Percentiles rank a stretch among this genome's conserved stretches.
Conservation (phyloP, 2,329 filamentous ascomycete species). For the Arthroderma sp. region DNA sequence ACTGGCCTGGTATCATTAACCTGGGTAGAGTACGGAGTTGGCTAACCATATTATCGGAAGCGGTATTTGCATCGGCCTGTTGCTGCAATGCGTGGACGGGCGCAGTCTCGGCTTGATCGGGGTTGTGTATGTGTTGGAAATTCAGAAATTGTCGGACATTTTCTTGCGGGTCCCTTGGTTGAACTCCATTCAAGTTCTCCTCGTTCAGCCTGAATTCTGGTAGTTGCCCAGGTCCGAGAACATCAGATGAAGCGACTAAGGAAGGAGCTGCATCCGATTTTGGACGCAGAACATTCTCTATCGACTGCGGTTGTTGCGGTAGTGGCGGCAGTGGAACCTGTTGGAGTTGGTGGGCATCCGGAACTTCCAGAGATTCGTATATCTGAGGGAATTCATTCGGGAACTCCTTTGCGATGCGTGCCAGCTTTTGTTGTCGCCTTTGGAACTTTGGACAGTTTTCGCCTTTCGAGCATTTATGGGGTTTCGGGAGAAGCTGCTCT, state of each 20-base stretch:
- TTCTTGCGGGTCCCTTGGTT: slow-evolving; percentile 71
- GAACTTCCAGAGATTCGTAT: slow-evolving; percentile 46
- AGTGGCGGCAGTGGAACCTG: slow-evolving; percentile 61
- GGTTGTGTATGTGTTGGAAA: slow-evolving; percentile 52
- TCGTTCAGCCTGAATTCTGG: slow-evolving; percentile 58
- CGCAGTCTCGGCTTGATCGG: slow-evolving; percentile 53
- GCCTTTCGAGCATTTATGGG: slow-evolving; percentile 73
- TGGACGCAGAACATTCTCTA: slow-evolving; percentile 27
- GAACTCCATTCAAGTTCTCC: slow-evolving; percentile 54
- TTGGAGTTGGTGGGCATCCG: slow-evolving; percentile 24
- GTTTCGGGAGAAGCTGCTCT: slow-evolving; percentile 79
- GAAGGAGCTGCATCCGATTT: slow-evolving; percentile 66
- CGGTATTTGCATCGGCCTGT: slow-evolving; percentile 25
- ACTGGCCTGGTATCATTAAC: slow-evolving; percentile 41
- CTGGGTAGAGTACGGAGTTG: slow-evolving; percentile 41
- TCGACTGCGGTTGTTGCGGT: slow-evolving; percentile 34
- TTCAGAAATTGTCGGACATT: slow-evolving; percentile 83
- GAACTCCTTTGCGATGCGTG: slow-evolving; percentile 61
- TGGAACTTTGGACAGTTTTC: slow-evolving; percentile 72
- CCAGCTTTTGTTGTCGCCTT: slow-evolving; percentile 64
- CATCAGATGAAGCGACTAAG: slow-evolving; percentile 79
- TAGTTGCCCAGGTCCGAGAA: slow-evolving; percentile 57
- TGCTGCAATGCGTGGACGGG: slow-evolving; percentile 15
- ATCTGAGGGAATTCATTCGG: slow-evolving; percentile 50
- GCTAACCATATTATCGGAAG: slow-evolving; percentile 30